Evolutionary conservation across 2,329 filamentous ascomycete species (phyloP), one percentile per base, ranked within the genome.

Genomic region (Leptographium flavum): DNA sequence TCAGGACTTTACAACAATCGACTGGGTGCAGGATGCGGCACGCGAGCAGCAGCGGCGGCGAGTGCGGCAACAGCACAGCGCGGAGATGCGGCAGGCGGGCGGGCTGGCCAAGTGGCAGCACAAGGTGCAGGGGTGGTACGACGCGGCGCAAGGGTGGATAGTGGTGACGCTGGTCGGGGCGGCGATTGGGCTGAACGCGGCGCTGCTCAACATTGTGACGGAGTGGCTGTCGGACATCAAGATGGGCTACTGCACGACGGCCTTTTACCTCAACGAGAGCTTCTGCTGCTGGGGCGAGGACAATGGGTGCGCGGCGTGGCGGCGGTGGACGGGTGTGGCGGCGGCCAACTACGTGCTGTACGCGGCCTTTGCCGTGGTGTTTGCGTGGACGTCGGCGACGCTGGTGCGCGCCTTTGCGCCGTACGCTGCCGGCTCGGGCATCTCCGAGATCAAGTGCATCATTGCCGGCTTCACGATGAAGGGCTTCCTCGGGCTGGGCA

Each of bases 391-490:
- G 4, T 81, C 88, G 3, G 88, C 88, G 1, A 79, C 74, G 32
- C 70, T 98, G 35, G 92, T 98, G 58, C 92, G 87, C 60, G 79
- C 78, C 1, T 96, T 92, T 62, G 88, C 92, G 5, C 92, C 92
- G 0, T 98, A 98, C 60, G 92, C 92, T 11, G 92, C 92, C 30
- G 92, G 92, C 15, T 94, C 87, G 13, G 92, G 92, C 35, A 98
- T 98, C 47, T 95, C 87, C 13, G 92, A 98, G 66, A 98, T 98
- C 71, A 98, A 98, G 64, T 94, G 87, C 63, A 96, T 98, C 58
- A 94, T 98, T 58, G 92, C 90, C 5, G 92, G 92, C 3, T 98
- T 98, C 60, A 86, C 96, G 42, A 98, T 98, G 92, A 95, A 96
- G 63, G 92, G 88, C 0, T 98, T 98, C 57, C 72, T 98, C 15